Evolutionary conservation across 2,329 filamentous ascomycete species (phyloP), one percentile per base, ranked within the genome.

Genomic region (Diaporthe longicolla): DNA sequence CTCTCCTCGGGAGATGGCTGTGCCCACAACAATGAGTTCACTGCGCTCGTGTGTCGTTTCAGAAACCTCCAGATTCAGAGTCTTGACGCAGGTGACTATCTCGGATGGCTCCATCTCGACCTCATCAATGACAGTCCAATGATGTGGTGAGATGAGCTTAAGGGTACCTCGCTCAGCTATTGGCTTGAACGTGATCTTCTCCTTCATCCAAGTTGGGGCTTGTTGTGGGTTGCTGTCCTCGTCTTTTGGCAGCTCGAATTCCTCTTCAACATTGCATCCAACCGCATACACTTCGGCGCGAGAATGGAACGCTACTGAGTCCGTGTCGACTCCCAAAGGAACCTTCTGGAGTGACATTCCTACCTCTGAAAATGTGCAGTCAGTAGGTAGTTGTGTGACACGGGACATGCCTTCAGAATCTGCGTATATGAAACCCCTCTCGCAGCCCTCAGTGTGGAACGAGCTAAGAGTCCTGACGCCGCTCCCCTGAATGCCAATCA

Each of bases 11-110:
- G 92, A 89, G 35, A 97, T 89, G 1, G 95, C 93, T 0, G 96
- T 98, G 19, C 96, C 97, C 1, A 98, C 92, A 0, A 93, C 91
- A 68, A 99, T 89, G 61, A 98, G 88, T 79, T 94, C 92, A 79
- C 92, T 93, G 21, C 95, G 92, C 81, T 98, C 94, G 80, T 97
- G 94, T 0, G 95, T 98, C 45, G 93, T 91, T 83, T 99, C 97
- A 0, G 95, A 98, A 10, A 97, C 88, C 82, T 98, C 97, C 19
- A 99, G 89, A 71, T 93, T 93, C 52, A 98, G 88, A 6, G 93
- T 93, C 81, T 96, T 92, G 79, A 98, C 90, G 75, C 93, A 94
- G 81, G 97, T 92, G 19, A 97, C 87, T 17, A 91, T 89, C 83
- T 98, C 96, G 76, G 89, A 92, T 0, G 90, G 85, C 71, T 95